Conservation (phyloP, 805 yeast species). For the Metschnikowia gruessii region DNA sequence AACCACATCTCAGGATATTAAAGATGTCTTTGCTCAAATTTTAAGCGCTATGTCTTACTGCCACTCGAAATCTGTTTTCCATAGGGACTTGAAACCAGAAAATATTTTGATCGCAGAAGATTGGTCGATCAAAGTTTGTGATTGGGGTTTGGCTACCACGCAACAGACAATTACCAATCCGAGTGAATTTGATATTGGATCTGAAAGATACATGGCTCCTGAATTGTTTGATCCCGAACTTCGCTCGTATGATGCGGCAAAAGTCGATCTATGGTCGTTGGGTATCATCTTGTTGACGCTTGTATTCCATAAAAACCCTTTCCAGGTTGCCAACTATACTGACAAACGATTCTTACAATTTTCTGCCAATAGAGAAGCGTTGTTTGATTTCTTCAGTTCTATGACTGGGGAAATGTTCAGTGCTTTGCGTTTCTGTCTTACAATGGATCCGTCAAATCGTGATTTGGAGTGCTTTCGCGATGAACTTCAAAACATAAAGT, state of each 20-base stretch:
- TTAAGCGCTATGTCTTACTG: constrained; percentile 50
- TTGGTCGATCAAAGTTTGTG: constrained; percentile 57
- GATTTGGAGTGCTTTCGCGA: constrained; percentile 56
- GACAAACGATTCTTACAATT: constrained; percentile 84
- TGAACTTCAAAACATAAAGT: constrained; percentile 58
- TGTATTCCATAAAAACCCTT: constrained; percentile 87
- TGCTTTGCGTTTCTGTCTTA: constrained; percentile 72
- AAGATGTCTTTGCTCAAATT: constrained; percentile 52
- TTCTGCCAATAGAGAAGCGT: constrained; percentile 81
- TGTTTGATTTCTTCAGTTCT: constrained; percentile 87
- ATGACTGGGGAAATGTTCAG: constrained; percentile 84
- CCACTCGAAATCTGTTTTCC: constrained; percentile 48
- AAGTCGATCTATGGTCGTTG: constrained; percentile 85
- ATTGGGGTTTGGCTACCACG: constrained; percentile 59
- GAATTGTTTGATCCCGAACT: constrained; percentile 67
- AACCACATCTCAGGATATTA: constrained; percentile 50
- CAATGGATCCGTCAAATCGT: constrained; percentile 86
- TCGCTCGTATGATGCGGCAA: constrained; percentile 69
- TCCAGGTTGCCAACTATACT: constrained; percentile 71
- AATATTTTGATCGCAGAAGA: constrained; percentile 48
- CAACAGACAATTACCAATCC: constrained; percentile 52
- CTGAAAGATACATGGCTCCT: constrained; percentile 94
- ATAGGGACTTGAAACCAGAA: constrained; percentile 58
- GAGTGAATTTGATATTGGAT: constrained; percentile 71
- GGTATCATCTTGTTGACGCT: constrained; percentile 81